Conservation (phyloP, 202 grass and related monocot genomes). For the Setaria viridis region DNA sequence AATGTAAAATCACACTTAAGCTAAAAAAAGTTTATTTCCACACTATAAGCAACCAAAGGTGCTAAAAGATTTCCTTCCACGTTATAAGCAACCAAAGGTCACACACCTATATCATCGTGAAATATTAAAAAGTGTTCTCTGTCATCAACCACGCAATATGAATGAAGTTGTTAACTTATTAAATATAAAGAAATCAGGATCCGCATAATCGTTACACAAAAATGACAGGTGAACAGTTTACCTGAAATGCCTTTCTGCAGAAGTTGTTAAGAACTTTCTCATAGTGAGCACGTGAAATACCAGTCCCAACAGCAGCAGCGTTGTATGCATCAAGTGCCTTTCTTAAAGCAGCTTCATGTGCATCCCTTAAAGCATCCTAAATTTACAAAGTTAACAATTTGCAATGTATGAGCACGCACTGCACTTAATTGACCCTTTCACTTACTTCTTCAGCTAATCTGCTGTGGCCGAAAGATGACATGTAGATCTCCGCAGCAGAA, state of each 20-base stretch:
- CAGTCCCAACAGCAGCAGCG: constrained; percentile 71
- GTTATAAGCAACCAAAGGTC: not conserved
- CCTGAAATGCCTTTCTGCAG: constrained; percentile 83
- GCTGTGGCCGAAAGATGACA: constrained; percentile 59
- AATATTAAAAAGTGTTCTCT: constrained; percentile 12
- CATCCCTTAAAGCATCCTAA: constrained; percentile 75
- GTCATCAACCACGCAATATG: constrained; percentile 1
- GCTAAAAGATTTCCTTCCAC: not conserved
- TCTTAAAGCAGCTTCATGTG: constrained; percentile 68
- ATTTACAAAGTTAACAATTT: constrained; percentile 30
- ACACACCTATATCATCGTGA: not conserved
- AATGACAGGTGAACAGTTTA: constrained; percentile 42
- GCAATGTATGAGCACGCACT: constrained; percentile 14
- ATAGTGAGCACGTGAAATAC: constrained; percentile 61
- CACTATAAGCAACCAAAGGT: no score
- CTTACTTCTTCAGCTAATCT: constrained; percentile 78
- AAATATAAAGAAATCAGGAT: constrained; percentile 23
- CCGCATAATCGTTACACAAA: constrained; percentile 21
- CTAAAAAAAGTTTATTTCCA: no score
- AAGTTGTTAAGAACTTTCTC: constrained; percentile 77
- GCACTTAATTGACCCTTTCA: constrained; percentile 10
- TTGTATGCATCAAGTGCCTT: constrained; percentile 72
- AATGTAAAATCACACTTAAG: not conserved
- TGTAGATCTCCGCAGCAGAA: constrained; percentile 64
- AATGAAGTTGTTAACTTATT: not conserved